These are phyloP conservation scores for Tolypocladium guangdongense DNA, from an alignment of 2,329 filamentous ascomycete species.

Conservation along the genomic window DNA sequence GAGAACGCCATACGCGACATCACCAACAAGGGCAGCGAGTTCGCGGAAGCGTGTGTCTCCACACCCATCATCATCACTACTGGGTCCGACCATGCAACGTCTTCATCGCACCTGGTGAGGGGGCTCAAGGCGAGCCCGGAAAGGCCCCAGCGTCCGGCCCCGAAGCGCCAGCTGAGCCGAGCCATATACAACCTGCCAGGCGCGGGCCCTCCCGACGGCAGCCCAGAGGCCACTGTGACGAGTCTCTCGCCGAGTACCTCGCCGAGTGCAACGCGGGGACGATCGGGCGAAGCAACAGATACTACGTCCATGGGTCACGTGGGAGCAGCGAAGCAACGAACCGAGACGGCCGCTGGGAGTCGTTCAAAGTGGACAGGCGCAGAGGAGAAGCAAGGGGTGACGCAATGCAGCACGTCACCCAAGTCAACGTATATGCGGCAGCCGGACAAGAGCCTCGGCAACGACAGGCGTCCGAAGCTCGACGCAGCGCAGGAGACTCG, in stretches of 20 bases:
- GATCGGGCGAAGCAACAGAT: constrained; percentile 15
- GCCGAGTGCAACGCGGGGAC: constrained; percentile 11
- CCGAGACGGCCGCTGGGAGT: not conserved
- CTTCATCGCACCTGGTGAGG: constrained; percentile 6
- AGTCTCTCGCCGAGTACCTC: constrained; percentile 13
- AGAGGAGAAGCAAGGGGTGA: not conserved
- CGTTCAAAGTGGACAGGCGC: not conserved
- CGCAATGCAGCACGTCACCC: constrained; percentile 13
- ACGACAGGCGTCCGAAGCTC: no score
- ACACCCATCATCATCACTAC: constrained; percentile 53
- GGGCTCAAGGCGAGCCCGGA: not conserved
- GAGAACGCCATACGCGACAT: constrained; percentile 11
- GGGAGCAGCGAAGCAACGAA: constrained; percentile 6
- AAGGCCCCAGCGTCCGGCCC: not conserved
- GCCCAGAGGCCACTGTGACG: constrained; percentile 8
- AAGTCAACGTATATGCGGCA: constrained; percentile 13
- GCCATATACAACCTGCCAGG: constrained; percentile 12
- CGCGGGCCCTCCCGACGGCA: constrained; percentile 8
- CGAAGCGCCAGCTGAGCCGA: constrained; percentile 4
- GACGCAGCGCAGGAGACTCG: not conserved
- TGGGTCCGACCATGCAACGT: constrained; percentile 31
- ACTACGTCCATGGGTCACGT: constrained; percentile 15
- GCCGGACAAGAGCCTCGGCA: not conserved
- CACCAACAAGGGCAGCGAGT: constrained; percentile 10
- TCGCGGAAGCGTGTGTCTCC: constrained; percentile 31